These are phyloP conservation scores for Exserohilum turcica DNA, from an alignment of 2,329 filamentous ascomycete species.

Conservation along the genomic window DNA sequence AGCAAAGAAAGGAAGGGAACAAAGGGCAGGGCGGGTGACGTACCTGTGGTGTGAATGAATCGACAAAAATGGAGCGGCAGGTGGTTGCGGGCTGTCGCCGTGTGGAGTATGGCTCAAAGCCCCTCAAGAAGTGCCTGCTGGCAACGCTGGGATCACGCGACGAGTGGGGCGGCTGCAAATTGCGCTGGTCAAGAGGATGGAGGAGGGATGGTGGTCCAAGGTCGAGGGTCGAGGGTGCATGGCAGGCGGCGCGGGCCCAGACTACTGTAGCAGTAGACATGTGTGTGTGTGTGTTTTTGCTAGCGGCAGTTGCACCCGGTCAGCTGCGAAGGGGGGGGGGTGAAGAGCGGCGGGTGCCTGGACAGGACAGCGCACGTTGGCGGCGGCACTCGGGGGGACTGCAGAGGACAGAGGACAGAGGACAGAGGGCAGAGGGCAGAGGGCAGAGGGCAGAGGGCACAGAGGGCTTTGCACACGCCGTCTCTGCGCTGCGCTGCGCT, in stretches of 20 bases:
- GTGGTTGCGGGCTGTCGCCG: conserved; percentile 32
- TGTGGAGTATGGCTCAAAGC: conserved; percentile 48
- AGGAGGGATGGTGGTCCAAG: too few relatives aligned
- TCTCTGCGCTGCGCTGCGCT: too few relatives aligned
- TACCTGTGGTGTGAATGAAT: conserved; percentile 40
- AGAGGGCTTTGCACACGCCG: too few relatives aligned
- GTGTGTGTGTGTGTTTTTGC: not conserved
- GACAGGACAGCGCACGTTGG: too few relatives aligned
- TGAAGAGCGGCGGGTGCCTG: conserved; percentile 1
- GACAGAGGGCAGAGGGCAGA: too few relatives aligned
- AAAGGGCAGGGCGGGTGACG: conserved; percentile 13
- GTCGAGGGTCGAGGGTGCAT: too few relatives aligned
- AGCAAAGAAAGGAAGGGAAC: not conserved
- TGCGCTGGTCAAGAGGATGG: conserved; percentile 38
- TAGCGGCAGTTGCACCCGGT: conserved; percentile 8
- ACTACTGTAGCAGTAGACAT: too few relatives aligned
- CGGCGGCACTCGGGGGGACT: too few relatives aligned
- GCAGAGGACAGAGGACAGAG: too few relatives aligned
- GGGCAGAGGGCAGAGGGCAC: too few relatives aligned
- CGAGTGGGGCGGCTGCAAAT: conserved; percentile 31
- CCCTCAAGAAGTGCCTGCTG: conserved; percentile 46
- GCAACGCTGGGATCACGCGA: conserved; percentile 44
- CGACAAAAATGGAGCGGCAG: conserved; percentile 22
- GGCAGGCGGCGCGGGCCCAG: too few relatives aligned
- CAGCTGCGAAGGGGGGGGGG: not conserved